These are phyloP conservation scores for Fraxinus greggii DNA, from an alignment of 305 asterid species.

Conservation along the genomic window DNA sequence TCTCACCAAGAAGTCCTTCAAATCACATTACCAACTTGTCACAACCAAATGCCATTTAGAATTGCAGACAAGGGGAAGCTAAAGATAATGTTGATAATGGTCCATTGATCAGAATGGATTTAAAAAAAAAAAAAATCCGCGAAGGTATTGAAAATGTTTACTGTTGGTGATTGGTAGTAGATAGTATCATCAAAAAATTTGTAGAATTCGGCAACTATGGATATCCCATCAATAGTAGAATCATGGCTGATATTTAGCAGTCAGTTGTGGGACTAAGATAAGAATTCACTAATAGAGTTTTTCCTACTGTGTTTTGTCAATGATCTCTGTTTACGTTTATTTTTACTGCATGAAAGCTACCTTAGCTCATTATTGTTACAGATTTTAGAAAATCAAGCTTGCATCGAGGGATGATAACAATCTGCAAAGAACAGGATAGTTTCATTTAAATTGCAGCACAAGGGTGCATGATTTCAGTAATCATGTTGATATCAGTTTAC, in stretches of 20 bases:
- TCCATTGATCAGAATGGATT: not conserved
- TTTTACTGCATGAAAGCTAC: not conserved
- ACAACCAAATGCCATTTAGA: conserved; percentile 9
- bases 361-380: not conserved
- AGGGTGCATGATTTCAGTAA: not conserved
- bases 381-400: not conserved
- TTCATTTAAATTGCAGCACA: not conserved
- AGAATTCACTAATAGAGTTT: not conserved
- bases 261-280: not conserved
- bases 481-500: not conserved
- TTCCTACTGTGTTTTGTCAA: not conserved
- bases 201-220: not conserved
- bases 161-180: not conserved
- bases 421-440: not conserved
- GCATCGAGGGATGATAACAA: not conserved
- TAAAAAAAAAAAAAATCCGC: not conserved
- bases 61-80: conserved; percentile 3
- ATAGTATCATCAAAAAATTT: not conserved
- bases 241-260: not conserved
- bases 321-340: not conserved
- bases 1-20: not conserved
- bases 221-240: not conserved
- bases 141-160: not conserved
- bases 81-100: conserved; percentile 15
- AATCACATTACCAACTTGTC: conserved; percentile 5